Conservation (phyloP, 495 filamentous ascomycete genomes). For the Penicillium verhagenii region DNA sequence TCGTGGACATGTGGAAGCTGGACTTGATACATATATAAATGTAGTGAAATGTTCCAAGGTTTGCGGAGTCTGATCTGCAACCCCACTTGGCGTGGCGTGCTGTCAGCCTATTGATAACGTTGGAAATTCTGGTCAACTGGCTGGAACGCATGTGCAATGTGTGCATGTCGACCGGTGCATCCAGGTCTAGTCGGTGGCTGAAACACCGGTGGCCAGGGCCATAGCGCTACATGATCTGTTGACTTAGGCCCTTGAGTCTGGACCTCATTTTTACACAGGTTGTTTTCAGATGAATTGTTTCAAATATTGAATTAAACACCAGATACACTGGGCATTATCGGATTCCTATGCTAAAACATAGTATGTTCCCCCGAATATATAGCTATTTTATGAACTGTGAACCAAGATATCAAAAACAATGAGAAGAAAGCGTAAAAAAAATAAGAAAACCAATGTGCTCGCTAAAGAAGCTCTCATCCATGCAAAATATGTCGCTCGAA, state of each 20-base stretch:
- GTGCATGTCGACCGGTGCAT: too few species aligned
- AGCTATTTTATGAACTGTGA: constrained; percentile 10
- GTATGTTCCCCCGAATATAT: constrained; percentile 5
- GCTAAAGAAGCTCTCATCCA: constrained; percentile 24
- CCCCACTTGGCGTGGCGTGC: constrained; percentile 22
- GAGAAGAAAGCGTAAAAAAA: background rate
- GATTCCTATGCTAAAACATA: constrained; percentile 10
- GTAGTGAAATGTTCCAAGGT: background rate
- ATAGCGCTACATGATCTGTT: too few species aligned
- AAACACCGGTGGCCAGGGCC: too few species aligned
- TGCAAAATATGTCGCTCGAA: constrained; percentile 24
- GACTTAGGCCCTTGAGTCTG: too few species aligned
- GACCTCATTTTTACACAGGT: too few species aligned
- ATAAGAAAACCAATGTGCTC: constrained; percentile 6
- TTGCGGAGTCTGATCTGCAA: constrained; percentile 13
- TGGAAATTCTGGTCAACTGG: too few species aligned
- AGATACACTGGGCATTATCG: constrained; percentile 20
- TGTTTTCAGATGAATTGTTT: too few species aligned
- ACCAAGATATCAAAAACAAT: constrained; percentile 12
- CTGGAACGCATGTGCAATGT: too few species aligned
- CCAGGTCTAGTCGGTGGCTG: too few species aligned
- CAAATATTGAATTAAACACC: constrained; percentile 6
- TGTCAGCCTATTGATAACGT: constrained; percentile 18
- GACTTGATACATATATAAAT: too few species aligned
- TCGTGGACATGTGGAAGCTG: too few species aligned